Evolutionary conservation across 1,284 basidiomycete genomes (phyloP), one percentile per base, ranked within the genome.

Genomic region (Mycosarcoma mackinlayi): DNA sequence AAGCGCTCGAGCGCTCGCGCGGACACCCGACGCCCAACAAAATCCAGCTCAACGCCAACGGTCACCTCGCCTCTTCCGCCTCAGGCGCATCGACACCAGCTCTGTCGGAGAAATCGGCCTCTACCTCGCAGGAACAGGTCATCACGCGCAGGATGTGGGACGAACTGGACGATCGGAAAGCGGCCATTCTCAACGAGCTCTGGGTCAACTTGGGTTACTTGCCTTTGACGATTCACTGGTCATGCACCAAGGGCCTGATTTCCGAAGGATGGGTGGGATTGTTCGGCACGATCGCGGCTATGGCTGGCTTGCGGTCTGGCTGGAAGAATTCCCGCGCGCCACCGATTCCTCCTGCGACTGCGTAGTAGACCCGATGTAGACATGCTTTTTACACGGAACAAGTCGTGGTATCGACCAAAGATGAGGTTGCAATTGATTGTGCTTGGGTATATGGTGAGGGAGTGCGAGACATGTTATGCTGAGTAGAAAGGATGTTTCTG

Each of bases 141-240:
- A 67, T 70, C 50, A 82, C 80, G 14, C 58, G 76, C 18, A 65
- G 64, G 27, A 69, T 82, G 71, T 82, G 80, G 80, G 60, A 75
- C 46, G 78, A 79, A 33, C 52, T 82, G 34, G 75, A 75, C 25
- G 66, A 87, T 67, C 84, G 85, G 66, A 90, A 90, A 87, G 86
- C 88, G 64, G 87, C 89, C 14, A 88, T 90, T 59, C 88, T 88
- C 86, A 89, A 88, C 60, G 91, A 93, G 71, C 79, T 91, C 23
- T 84, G 91, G 45, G 87, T 88, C 42, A 93, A 93, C 76, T 64
- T 90, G 5, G 89, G 88, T 28, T 91, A 92, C 80, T 83, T 93
- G 35, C 92, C 92, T 4, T 83, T 92, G 54, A 91, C 92, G 4
- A 82, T 92, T 47, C 92, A 94, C 80, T 93, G 91, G 92, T 77